Conservation (phyloP, 768 basidiomycete species). For the Auricularia sp. region DNA sequence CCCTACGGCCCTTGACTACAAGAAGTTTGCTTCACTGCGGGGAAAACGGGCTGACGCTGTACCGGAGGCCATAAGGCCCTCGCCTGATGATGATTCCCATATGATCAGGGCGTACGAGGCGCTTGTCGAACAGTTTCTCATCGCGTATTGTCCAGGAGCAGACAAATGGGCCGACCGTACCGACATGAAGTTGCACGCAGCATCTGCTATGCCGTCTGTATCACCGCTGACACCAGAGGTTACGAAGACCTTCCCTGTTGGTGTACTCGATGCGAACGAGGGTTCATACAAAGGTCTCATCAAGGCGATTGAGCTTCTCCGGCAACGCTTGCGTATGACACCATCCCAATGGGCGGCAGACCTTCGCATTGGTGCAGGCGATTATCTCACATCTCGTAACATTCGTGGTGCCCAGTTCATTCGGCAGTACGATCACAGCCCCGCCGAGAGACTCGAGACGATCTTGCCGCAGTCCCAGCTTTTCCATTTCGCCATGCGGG, state of each 20-base stretch:
- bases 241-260: constrained; percentile 18
- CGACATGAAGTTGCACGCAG: constrained; percentile 5
- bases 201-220: constrained; percentile 11
- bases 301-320: constrained; percentile 15
- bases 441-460: constrained; percentile 17
- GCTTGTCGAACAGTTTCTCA: constrained; percentile 7
- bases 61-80: constrained; percentile 13
- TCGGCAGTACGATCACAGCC: constrained; percentile 15
- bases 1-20: neutral
- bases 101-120: constrained; percentile 9
- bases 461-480: constrained; percentile 15
- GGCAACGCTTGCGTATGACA: constrained; percentile 12
- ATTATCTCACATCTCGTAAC: constrained; percentile 22
- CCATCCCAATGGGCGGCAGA: constrained; percentile 14
- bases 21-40: neutral
- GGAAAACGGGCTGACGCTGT: constrained; percentile 12
- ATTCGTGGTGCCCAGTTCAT: constrained; percentile 15
- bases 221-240: constrained; percentile 15
- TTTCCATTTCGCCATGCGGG: constrained; percentile 20
- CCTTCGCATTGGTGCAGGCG: constrained; percentile 17
- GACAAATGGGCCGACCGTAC: constrained; percentile 7
- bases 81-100: constrained; percentile 11
- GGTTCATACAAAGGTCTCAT: constrained; percentile 22
- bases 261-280: constrained; percentile 22
- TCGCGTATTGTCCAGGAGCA: constrained; percentile 11